phyloP scores from a whole-genome alignment of 179 eudicot genomes.

The Patellifolia procumbens region DNA sequence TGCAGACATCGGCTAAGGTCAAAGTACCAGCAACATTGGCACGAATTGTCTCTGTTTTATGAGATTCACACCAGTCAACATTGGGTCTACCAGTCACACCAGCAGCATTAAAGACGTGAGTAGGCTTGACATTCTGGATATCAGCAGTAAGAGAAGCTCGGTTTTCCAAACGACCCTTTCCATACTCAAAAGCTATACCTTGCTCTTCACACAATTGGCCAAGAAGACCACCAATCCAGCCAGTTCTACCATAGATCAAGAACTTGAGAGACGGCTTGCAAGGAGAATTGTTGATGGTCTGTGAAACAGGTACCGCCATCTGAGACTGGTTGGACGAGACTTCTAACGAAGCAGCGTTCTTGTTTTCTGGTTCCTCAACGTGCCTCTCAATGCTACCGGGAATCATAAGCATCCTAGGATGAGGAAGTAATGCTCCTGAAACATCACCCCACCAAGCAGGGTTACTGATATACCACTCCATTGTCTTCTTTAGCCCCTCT shows the following conservation, averaged over 20 bases:
- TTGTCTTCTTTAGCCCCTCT: conserved; percentile 60
- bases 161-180: conserved; percentile 81
- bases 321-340: conserved; percentile 32
- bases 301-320: conserved; percentile 45
- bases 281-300: conserved; percentile 36
- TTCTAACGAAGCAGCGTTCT: conserved; percentile 38
- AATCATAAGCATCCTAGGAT: conserved; percentile 93
- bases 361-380: conserved; percentile 48
- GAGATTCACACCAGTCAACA: conserved; percentile 95
- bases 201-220: conserved; percentile 84
- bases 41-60: conserved; percentile 83
- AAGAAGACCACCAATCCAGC: conserved; percentile 91
- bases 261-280: conserved; percentile 56
- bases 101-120: conserved; percentile 93
- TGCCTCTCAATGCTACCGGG: conserved; percentile 68
- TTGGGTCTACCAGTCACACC: conserved; percentile 93
- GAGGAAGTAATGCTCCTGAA: conserved; percentile 87
- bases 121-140: conserved; percentile 68
- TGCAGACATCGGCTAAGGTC: conserved; percentile 81
- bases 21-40: conserved; percentile 85
- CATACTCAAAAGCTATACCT: conserved; percentile 80
- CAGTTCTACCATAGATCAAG: conserved; percentile 82
- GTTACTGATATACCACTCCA: conserved; percentile 63
- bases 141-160: conserved; percentile 64
- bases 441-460: conserved; percentile 98